phyloP scores from a whole-genome alignment of 805 yeast species.

The Candida nemodendra region DNA sequence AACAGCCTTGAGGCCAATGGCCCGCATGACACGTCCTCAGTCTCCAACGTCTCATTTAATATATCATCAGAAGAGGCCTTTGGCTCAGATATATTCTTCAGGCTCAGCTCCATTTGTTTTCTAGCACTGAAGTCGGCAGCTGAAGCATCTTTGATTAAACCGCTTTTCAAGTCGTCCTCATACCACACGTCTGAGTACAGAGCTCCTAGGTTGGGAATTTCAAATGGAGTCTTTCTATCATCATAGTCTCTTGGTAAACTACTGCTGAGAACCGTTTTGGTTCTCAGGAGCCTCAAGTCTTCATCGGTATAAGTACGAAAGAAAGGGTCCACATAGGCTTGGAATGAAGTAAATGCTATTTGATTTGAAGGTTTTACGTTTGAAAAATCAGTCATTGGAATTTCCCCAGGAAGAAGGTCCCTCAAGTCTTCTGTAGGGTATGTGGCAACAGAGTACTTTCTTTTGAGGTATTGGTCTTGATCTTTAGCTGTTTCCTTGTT shows the following conservation, averaged over 20 bases:
- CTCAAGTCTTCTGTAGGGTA: slow-evolving; percentile 78
- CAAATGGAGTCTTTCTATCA: slow-evolving; percentile 65
- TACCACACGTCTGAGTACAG: slow-evolving; percentile 83
- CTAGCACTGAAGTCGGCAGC: slow-evolving; percentile 17
- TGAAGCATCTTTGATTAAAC: slow-evolving; percentile 18
- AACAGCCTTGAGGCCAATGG: slow-evolving; percentile 83
- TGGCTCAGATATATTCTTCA: slow-evolving; percentile 38
- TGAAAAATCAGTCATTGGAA: slow-evolving; percentile 86
- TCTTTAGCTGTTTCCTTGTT: slow-evolving; percentile 61
- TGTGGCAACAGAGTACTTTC: slow-evolving; percentile 84
- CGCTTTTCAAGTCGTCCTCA: slow-evolving; percentile 61
- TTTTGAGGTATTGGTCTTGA: slow-evolving; percentile 58
- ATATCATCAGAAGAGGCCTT: slow-evolving; percentile 58
- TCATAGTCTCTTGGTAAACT: slow-evolving; percentile 50
- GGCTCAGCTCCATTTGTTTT: slow-evolving; percentile 22
- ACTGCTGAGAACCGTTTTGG: slow-evolving; percentile 57
- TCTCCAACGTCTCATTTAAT: slow-evolving; percentile 61
- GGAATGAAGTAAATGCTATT: slow-evolving; percentile 87
- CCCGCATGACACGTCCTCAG: slow-evolving; percentile 81
- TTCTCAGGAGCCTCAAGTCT: slow-evolving; percentile 71
- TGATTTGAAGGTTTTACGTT: slow-evolving; percentile 84
- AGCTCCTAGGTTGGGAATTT: slow-evolving; percentile 84
- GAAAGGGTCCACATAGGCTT: slow-evolving; percentile 80
- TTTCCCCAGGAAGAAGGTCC: slow-evolving; percentile 78
- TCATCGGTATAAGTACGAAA: slow-evolving; percentile 78